Evolutionary conservation across 2,329 filamentous ascomycete genomes (phyloP).

Genomic region (Talaromyces islandicus): DNA sequence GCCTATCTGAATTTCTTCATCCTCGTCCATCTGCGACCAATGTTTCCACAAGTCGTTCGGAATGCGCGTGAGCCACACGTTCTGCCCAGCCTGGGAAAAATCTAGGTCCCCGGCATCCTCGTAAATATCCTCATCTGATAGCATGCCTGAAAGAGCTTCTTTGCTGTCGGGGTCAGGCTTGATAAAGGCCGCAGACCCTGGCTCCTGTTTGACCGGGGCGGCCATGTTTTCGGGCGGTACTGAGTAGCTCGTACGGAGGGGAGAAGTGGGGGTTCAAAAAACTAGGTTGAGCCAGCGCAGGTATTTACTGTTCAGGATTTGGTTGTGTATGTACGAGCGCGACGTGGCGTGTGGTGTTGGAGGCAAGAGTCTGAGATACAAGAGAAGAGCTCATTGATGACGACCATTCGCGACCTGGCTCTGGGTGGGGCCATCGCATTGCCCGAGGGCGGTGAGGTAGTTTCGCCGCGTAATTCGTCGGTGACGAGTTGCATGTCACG

Average conservation of each 20-base stretch:
- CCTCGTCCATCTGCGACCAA: conserved; percentile 70
- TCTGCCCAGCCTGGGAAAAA: conserved; percentile 44
- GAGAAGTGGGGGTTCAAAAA: background rate
- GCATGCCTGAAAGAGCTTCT: conserved; percentile 25
- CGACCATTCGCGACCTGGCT: background rate
- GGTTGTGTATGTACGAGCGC: background rate
- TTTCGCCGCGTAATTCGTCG: background rate
- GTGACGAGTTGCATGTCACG: no score
- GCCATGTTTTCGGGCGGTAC: conserved; percentile 15
- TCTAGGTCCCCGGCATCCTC: conserved; percentile 62
- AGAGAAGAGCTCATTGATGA: background rate
- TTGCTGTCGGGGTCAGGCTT: conserved; percentile 37
- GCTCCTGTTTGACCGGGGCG: conserved; percentile 36
- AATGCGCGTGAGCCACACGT: conserved; percentile 67
- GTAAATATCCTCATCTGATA: conserved; percentile 63
- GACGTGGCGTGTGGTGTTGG: background rate
- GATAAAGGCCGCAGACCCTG: conserved; percentile 32
- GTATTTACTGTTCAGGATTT: background rate
- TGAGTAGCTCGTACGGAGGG: background rate
- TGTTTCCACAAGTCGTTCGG: conserved; percentile 76
- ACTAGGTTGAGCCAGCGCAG: background rate
- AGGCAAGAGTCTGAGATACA: background rate
- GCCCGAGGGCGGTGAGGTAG: conserved; percentile 16
- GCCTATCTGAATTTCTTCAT: conserved; percentile 75
- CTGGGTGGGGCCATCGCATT: background rate